Base-by-base conservation (phyloP, 768 basidiomycete species). In the Psilocybe sp. region DNA sequence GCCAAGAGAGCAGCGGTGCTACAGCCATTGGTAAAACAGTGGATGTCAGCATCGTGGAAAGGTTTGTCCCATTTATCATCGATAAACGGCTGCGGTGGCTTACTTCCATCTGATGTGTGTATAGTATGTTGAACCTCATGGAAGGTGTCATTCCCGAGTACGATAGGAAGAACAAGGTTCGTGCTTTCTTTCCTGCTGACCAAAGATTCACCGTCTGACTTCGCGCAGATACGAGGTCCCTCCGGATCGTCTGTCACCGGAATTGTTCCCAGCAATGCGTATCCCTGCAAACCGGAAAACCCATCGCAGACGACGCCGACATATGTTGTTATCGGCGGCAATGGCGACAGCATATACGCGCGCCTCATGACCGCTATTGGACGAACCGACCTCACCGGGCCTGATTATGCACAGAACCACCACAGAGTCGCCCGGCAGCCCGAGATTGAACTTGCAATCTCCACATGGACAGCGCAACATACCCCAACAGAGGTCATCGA, bases 1-100 rank as follows among this genome's bases (percentile, higher is more conserved):
- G 75, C 43, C 69, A 75, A 32, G 67, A 63, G 47, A 66, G 64
- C 51, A 8, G 61, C 52, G 44, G 73, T 64, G 16, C 57, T 60
- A 11, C 63, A 57, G 6, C 74, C 4, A 54, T 53, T 5, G 73
- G 85, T 3, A 75, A 74, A 44, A 82, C 76, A 0, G 85, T 88
- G n/a, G 86, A 88, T 60, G 85, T 87, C 16, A 87, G 85, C 64
- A 87, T 88, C 20, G 71, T 85, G 53, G 85, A 87, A 60, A 87
- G 85, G 85, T 77, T 42, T 39, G 59, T 20, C 9, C 40, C 23
- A 28, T 39, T 18, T 12, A 10, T 18, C 5, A 28, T 23, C 18
- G 40, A 43, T 36, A 4, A 12, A n/a, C 15, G 11, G 15, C 33
- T 16, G 32, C 16, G 18, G 46, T 36, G n/a, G 35, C 44, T 53